Percentiles rank a stretch among this genome's conserved stretches.
Conservation (phyloP, 805 yeast species). For the Metschnikowia colocasiae region DNA sequence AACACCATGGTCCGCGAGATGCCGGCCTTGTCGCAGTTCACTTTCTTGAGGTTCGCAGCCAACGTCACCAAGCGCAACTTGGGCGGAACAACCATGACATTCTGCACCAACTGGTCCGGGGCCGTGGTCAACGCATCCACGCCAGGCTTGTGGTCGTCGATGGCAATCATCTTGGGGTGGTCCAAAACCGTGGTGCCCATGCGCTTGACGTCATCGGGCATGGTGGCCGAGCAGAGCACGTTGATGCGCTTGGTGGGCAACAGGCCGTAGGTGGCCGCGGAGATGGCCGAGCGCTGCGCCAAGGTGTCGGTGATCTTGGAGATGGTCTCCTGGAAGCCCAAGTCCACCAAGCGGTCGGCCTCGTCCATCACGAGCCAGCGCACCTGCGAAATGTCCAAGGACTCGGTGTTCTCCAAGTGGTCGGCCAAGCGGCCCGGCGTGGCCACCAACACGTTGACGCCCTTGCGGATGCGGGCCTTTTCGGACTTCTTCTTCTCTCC, state of each 20-base stretch:
- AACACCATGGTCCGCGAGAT: slow-evolving; percentile 71
- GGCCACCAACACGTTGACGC: slow-evolving; percentile 92
- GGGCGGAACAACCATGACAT: slow-evolving; percentile 83
- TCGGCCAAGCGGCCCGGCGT: slow-evolving; percentile 97
- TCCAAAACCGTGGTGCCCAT: slow-evolving; percentile 74
- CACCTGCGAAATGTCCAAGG: slow-evolving; percentile 66
- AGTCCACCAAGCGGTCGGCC: slow-evolving; percentile 92
- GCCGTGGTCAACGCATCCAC: slow-evolving; percentile 41
- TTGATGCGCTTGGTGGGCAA: slow-evolving; percentile 73
- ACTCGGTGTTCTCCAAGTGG: slow-evolving; percentile 85
- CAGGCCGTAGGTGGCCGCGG: slow-evolving; percentile 41
- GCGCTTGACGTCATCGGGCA: slow-evolving; percentile 73
- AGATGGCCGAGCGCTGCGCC: slow-evolving; percentile 42
- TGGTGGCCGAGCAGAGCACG: slow-evolving; percentile 91
- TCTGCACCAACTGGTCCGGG: slow-evolving; percentile 88
- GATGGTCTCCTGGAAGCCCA: slow-evolving; percentile 94
- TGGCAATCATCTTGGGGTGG: slow-evolving; percentile 66
- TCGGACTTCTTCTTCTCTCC: slow-evolving; percentile 98
- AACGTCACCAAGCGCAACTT: slow-evolving; percentile 82
- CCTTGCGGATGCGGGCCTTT: slow-evolving; percentile 92
- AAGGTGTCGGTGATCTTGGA: slow-evolving; percentile 66
- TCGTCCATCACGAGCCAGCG: slow-evolving; percentile 92
- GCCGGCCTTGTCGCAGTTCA: slow-evolving; percentile 28
- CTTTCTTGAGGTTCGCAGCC: slow-evolving; percentile 57
- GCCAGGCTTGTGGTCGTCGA: slow-evolving; percentile 21